Evolutionary conservation across 2,329 filamentous ascomycete species (phyloP).

Genomic region (Aureobasidium uvarum): DNA sequence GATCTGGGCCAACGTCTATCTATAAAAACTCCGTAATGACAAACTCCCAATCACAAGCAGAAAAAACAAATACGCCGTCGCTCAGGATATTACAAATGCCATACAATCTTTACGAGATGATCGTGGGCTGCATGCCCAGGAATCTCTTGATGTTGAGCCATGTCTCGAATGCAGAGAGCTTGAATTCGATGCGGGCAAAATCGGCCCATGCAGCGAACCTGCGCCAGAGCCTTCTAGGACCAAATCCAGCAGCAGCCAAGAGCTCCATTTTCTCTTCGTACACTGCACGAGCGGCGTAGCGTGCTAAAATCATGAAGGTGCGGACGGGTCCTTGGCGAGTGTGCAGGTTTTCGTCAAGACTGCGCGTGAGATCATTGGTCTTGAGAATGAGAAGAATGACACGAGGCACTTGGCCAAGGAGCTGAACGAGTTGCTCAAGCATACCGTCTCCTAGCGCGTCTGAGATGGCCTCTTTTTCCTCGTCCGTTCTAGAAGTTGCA

Average conservation of each 20-base stretch:
- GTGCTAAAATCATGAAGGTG: slow-evolving; percentile 63
- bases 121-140: slow-evolving; percentile 40
- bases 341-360: slow-evolving; percentile 85
- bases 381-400: slow-evolving; percentile 95
- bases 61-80: slow-evolving; percentile 8
- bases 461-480: slow-evolving; percentile 85
- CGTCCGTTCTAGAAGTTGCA: slow-evolving; percentile 60
- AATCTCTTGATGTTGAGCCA: slow-evolving; percentile 53
- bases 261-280: slow-evolving; percentile 60
- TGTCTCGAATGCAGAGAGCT: slow-evolving; percentile 58
- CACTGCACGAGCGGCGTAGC: slow-evolving; percentile 61
- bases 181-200: slow-evolving; percentile 57
- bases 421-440: slow-evolving; percentile 79
- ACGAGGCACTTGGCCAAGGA: slow-evolving; percentile 83
- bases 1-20: slow-evolving; percentile 1
- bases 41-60: not conserved
- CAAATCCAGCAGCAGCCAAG: slow-evolving; percentile 51
- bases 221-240: slow-evolving; percentile 52
- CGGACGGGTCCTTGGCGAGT: slow-evolving; percentile 63
- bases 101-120: slow-evolving; percentile 18
- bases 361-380: slow-evolving; percentile 94
- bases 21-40: slow-evolving; percentile 12
- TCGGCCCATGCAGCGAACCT: slow-evolving; percentile 54
- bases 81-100: slow-evolving; percentile 14
- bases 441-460: slow-evolving; percentile 82